Evolutionary conservation across 495 filamentous ascomycete genomes (phyloP), one percentile per base, ranked within the genome.

Genomic region (Saxispiralis lemnorum): DNA sequence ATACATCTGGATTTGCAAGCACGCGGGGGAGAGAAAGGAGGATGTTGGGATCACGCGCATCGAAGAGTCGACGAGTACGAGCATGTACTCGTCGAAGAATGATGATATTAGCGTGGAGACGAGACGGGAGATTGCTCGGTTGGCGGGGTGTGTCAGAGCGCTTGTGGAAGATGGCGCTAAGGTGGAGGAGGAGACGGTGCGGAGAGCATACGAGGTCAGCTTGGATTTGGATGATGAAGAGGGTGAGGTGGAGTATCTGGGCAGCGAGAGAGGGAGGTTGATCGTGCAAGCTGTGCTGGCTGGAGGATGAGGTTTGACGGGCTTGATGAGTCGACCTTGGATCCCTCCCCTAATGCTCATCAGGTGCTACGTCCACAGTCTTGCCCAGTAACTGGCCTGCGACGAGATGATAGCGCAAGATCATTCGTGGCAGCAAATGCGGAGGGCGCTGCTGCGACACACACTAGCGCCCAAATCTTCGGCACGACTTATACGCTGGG

Each of bases 171-270:
- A 74, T n/a, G 79, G 83, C 2, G 62, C 85, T 17, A 70, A 77
- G 20, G 86, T 97, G 30, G 92, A 96, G 57, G 88, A 96, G 63
- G 86, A 92, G 19, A 85, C 83, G 60, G 78, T 96, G 12, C 79
- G 73, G 54, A 72, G 63, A 43, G 83, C 79, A 3, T 96, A 97
- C 58, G 75, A 83, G 31, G 81, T 76, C 45, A 76, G 76, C 15
- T 59, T 86, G 11, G 77, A 86, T 63, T 68, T 80, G 55, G 79
- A 81, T 41, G 56, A 78, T 34, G 68, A 76, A 35, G 68, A 64
- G 35, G 64, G 66, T 21, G 65, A 66, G 19, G 54, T 53, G 18
- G 55, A 59, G 15, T 89, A 84, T 59, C 59, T 92, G 7, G 86
- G 84, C 30, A 83, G 81, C 1, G 73, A 75, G 51, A 73, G 67